Evolutionary conservation across 129 eudicot genomes (phyloP).

Genomic region (Rutidosis leptorrhynchoides): DNA sequence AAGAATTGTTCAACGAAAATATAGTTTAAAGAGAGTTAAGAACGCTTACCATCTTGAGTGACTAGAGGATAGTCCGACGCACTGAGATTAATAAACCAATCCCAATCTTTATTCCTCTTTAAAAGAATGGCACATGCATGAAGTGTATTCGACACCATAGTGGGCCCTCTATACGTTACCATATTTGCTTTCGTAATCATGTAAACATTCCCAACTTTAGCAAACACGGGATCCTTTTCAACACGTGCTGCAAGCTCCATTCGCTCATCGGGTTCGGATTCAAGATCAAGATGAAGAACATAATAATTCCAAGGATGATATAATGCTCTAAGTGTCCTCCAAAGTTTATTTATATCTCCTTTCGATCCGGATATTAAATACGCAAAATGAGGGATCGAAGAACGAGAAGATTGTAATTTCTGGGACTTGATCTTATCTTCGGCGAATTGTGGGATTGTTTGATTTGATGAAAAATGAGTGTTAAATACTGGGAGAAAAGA

Average conservation of each 20-base stretch:
- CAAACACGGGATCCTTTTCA: conserved; percentile 60
- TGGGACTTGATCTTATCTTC: conserved; percentile 41
- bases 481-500: conserved; percentile 52
- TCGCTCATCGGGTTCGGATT: conserved; percentile 66
- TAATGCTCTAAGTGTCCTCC: conserved; percentile 71
- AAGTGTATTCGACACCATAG: conserved; percentile 92
- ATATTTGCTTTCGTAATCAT: conserved; percentile 75
- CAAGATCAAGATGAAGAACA: conserved; percentile 83
- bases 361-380: conserved; percentile 83
- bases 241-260: conserved; percentile 71
- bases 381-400: conserved; percentile 68
- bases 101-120: too few species aligned
- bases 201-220: conserved; percentile 59
- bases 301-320: conserved; percentile 88
- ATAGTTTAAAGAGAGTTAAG: not conserved
- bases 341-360: conserved; percentile 77
- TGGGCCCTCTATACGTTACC: conserved; percentile 93
- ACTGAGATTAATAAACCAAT: too few species aligned
- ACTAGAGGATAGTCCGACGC: conserved; percentile 90
- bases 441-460: conserved; percentile 45
- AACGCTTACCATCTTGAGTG: conserved; percentile 81
- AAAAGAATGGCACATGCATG: too few species aligned
- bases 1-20: not conserved
- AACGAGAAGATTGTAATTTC: conserved; percentile 37
- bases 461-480: conserved; percentile 37